Evolutionary conservation across 2,329 filamentous ascomycete species (phyloP).

Genomic region (Lachnellula hyalina): DNA sequence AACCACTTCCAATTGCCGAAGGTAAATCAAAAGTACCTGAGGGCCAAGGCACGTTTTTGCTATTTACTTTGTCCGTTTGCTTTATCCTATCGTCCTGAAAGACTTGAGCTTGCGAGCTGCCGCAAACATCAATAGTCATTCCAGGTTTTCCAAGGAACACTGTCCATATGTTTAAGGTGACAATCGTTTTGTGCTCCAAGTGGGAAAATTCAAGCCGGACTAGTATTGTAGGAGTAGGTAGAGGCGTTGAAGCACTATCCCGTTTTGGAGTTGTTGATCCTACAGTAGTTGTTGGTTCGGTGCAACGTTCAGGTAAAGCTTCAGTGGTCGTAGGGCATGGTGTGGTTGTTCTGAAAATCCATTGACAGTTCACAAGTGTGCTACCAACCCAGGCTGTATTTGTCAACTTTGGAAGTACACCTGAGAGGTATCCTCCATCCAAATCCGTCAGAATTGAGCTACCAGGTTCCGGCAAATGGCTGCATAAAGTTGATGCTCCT

Average conservation of each 20-base stretch:
- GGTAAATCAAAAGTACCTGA: neutral
- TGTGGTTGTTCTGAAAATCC: neutral
- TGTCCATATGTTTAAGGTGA: neutral
- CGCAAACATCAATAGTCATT: neutral
- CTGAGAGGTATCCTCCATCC: neutral
- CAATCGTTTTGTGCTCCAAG: neutral
- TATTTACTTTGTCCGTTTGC: neutral
- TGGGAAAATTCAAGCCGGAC: neutral
- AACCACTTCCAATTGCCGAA: neutral
- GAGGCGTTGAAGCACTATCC: neutral
- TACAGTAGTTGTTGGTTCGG: neutral
- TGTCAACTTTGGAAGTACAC: neutral
- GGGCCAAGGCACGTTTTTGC: neutral
- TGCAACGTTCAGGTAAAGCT: neutral
- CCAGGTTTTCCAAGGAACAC: neutral
- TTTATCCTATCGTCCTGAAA: neutral
- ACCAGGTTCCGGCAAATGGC: neutral
- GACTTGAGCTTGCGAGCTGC: neutral
- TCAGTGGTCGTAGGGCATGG: neutral
- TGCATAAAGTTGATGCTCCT: neutral
- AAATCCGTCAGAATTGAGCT: neutral
- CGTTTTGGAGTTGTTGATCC: neutral
- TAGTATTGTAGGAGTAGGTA: neutral
- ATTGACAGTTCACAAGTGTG: neutral
- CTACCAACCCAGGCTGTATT: neutral